A percentile compares a stretch with the other conserved stretches of the same genome.
Evolutionary conservation across 345 rosid genomes (phyloP).

Genomic region (Acer negundo): DNA sequence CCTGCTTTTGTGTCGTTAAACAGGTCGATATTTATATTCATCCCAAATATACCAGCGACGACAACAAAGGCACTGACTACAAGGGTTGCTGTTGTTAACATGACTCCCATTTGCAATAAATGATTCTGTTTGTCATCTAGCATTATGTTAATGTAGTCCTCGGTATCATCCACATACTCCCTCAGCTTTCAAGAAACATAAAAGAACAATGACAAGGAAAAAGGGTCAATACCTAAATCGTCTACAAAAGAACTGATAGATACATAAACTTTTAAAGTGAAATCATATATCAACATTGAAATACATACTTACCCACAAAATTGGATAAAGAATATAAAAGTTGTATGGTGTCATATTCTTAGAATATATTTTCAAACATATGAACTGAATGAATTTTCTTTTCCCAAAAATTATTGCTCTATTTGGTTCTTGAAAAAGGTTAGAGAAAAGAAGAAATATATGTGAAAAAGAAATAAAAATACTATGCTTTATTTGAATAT

Average conservation of each 20-base stretch:
- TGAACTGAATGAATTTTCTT: neutral
- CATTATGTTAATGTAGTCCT: constrained; percentile 95
- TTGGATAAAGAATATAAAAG: neutral
- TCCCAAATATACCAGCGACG: constrained; percentile 72
- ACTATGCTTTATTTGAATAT: neutral
- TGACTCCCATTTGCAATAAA: constrained; percentile 93
- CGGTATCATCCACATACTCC: constrained; percentile 95
- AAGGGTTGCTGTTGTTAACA: constrained; percentile 87
- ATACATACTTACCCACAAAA: neutral
- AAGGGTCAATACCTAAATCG: neutral
- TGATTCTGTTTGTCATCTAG: constrained; percentile 96
- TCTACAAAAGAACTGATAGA: neutral
- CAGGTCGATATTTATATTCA: constrained; percentile 65
- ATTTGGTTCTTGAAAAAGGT: neutral
- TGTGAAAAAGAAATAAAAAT: neutral
- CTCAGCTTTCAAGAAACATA: constrained; percentile 54
- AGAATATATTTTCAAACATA: too few species aligned
- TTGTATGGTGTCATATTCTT: too few species aligned
- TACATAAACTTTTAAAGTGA: too few species aligned
- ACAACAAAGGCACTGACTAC: constrained; percentile 70
- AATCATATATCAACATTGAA: neutral
- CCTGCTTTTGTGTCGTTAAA: constrained; percentile 35
- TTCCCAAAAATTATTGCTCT: neutral
- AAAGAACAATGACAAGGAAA: constrained; percentile 15
- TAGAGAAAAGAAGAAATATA: neutral